Evolutionary conservation across 768 basidiomycete species (phyloP), one percentile per base, ranked within the genome.

Genomic region (Pisolithus sp.): DNA sequence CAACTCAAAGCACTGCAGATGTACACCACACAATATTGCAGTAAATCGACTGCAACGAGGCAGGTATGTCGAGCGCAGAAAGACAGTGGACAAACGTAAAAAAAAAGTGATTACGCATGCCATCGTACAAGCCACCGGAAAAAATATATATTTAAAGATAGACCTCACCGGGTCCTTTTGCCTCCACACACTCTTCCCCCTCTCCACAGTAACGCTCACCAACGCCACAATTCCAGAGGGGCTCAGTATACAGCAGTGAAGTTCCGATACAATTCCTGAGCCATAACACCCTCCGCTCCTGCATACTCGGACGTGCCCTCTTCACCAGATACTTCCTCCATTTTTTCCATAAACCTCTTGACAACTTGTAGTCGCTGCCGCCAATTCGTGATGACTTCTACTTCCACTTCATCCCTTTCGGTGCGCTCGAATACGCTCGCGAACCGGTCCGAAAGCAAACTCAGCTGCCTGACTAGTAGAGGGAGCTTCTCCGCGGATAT

Each of bases 381-480:
- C 93, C 93, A 97, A 60, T 93, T 93, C 3, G 92, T 93, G 64
- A 82, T 84, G 60, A 90, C 81, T 61, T 95, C 93, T 17, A 84
- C 76, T 26, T 78, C 78, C 52, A 68, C 68, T 8, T 85, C 89
- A 58, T 91, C 89, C 41, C 73, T 70, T 54, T 84, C 77, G 7
- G 91, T 93, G 53, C 79, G 73, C 49, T 82, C 75, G 62, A 87
- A 96, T 40, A 95, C 82, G 18, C 85, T 82, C 2, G 91, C 86
- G 63, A 95, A 93, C 81, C 93, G 89, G 71, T 95, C 92, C 2
- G 89, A 82, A 49, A 93, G 72, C 24, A 95, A 72, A 57, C 89
- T 86, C 44, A 98, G 78, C 62, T 96, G 93, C 43, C 95, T 80
- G 30, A 96, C 83, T 46, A 95, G 76, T n/a, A 86, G 70, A 5